A percentile compares a stretch with the other conserved stretches of the same genome.
Conservation (phyloP, 768 basidiomycete species). For the Lactarius vividus region DNA sequence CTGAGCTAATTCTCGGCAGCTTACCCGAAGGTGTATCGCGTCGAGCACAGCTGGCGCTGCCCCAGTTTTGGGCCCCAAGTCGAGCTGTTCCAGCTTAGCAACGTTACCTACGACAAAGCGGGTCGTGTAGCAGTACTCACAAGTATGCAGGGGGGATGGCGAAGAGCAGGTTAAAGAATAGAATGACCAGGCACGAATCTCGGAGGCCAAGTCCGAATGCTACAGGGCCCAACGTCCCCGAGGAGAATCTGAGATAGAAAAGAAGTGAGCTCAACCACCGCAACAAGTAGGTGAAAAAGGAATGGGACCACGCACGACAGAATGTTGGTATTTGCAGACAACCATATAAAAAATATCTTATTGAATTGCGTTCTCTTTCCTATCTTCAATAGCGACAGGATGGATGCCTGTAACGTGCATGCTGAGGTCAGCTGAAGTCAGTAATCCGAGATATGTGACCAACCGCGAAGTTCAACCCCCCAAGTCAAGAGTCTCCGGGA, state of each 20-base stretch:
- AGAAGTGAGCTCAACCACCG: too few relatives aligned
- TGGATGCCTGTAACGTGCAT: constrained; percentile 34
- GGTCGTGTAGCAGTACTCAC: constrained; percentile 30
- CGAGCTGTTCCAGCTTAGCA: constrained; percentile 38
- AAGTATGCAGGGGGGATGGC: constrained; percentile 44
- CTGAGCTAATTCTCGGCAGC: constrained; percentile 28
- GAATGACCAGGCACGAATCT: constrained; percentile 46
- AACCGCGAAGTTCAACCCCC: constrained; percentile 38
- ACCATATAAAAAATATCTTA: constrained; percentile 44
- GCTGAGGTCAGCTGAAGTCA: too few relatives aligned
- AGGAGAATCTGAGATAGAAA: too few relatives aligned
- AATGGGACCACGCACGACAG: too few relatives aligned
- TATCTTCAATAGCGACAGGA: constrained; percentile 36
- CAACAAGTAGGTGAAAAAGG: too few relatives aligned
- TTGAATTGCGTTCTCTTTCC: constrained; percentile 39
- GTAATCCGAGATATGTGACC: not conserved
- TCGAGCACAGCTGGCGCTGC: constrained; percentile 77
- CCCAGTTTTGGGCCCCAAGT: constrained; percentile 80
- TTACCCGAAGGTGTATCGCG: constrained; percentile 57
- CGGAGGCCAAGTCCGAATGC: constrained; percentile 44
- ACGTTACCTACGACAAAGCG: not conserved
- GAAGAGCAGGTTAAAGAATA: constrained; percentile 46
- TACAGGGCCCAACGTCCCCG: constrained; percentile 45
- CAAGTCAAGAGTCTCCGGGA: constrained; percentile 31
- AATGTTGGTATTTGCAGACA: too few relatives aligned